A percentile compares a stretch with the other conserved stretches of the same genome.
Evolutionary conservation across 257 asterid species (phyloP).

Genomic region (Paulownia fortunei): DNA sequence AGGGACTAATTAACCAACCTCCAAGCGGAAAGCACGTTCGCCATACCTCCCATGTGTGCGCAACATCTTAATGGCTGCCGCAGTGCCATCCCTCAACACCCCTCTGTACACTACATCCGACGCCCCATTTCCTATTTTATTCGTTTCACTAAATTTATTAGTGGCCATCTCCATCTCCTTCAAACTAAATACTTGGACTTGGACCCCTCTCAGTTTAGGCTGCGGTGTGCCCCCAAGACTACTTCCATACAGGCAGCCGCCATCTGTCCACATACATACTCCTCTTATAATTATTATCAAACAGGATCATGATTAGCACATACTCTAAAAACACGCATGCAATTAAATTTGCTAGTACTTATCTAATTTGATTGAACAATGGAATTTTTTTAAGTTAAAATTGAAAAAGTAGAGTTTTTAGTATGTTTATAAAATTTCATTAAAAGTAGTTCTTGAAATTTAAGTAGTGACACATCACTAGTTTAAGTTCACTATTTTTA

Average conservation of each 20-base stretch:
- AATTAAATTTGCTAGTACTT: too few relatives aligned
- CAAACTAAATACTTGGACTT: constrained; percentile 61
- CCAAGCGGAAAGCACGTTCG: constrained; percentile 78
- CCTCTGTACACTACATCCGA: constrained; percentile 64
- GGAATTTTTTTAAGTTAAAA: not conserved
- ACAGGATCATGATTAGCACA: not conserved
- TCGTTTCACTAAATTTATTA: constrained; percentile 54
- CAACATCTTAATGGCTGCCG: constrained; percentile 67
- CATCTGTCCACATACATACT: constrained; percentile 34
- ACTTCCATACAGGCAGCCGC: constrained; percentile 62
- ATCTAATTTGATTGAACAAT: too few relatives aligned
- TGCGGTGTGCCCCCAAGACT: constrained; percentile 34
- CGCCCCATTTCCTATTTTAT: constrained; percentile 53
- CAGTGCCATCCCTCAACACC: constrained; percentile 60
- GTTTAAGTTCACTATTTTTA: too few relatives aligned
- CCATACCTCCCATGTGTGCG: constrained; percentile 68
- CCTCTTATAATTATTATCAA: too few relatives aligned
- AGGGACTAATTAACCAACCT: constrained; percentile 47
- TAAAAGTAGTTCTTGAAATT: too few relatives aligned
- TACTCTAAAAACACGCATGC: not conserved
- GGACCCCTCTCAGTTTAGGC: constrained; percentile 50
- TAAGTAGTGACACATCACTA: too few relatives aligned
- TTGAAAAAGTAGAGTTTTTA: too few relatives aligned
- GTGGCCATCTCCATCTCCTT: constrained; percentile 73
- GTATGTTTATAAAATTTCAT: too few relatives aligned